These are phyloP conservation scores for Athelia psychrophila DNA, from an alignment of 1,284 basidiomycete species.

Conservation along the genomic window DNA sequence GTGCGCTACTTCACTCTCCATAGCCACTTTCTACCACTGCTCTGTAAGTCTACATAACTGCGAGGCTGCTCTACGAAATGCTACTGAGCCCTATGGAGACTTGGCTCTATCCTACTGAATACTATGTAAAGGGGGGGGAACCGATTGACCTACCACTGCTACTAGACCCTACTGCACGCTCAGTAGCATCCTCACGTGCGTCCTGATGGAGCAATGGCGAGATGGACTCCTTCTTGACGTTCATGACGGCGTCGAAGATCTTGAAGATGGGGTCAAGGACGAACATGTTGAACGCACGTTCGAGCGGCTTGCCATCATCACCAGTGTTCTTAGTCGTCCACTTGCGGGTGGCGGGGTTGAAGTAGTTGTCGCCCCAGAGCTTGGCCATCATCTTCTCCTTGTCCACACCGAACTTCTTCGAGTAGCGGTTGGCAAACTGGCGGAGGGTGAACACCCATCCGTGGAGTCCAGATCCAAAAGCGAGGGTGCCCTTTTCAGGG, in stretches of 20 bases:
- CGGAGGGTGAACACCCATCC: slow-evolving; percentile 99
- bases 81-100: too few relatives aligned
- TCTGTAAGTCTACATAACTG: too few relatives aligned
- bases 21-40: too few relatives aligned
- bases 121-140: too few relatives aligned
- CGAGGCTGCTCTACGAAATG: too few relatives aligned
- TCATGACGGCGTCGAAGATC: slow-evolving; percentile 99
- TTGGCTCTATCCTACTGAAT: too few relatives aligned
- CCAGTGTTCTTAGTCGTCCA: slow-evolving; percentile 85
- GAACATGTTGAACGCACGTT: slow-evolving; percentile 94
- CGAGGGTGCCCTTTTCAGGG: slow-evolving; percentile 98
- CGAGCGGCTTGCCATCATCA: slow-evolving; percentile 86
- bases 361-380: slow-evolving; percentile 99
- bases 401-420: slow-evolving; percentile 99
- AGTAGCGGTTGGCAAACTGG: slow-evolving; percentile 94
- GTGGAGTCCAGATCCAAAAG: slow-evolving; percentile 99
- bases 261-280: slow-evolving; percentile 99
- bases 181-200: too few relatives aligned
- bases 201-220: slow-evolving; percentile 87
- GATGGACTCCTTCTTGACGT: slow-evolving; percentile 97
- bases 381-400: slow-evolving; percentile 98
- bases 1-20: too few relatives aligned
- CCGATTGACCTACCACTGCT: too few relatives aligned
- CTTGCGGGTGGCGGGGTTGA: slow-evolving; percentile 97
- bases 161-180: too few relatives aligned